Base-by-base conservation (phyloP, 1,139 yeast genomes). In the Meyerozyma elateridarum region DNA sequence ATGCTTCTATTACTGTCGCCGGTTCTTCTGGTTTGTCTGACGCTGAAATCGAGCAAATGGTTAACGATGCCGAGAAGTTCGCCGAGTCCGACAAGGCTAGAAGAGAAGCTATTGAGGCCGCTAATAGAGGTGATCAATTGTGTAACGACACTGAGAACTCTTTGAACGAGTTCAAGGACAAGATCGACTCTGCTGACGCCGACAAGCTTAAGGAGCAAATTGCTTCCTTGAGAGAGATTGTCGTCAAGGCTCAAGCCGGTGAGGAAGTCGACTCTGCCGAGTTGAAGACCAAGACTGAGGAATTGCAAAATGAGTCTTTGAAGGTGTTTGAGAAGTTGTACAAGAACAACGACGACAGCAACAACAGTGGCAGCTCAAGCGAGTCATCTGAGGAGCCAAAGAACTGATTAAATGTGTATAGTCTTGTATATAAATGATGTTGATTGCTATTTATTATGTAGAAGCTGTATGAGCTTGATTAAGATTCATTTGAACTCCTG, bases 11-110 rank as follows among this genome's bases (percentile, higher is more conserved):
- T 73, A 89, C 97, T 42, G 97, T 91, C 62, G 97, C 97, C 46
- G 97, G 96, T 48, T 85, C 96, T 37, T 89, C 97, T 36, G 98
- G 98, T 69, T 76, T 91, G 54, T 83, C 95, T 48, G 97, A 91
- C 56, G 59, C 91, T 46, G 98, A 91, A 73, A 91, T 91, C 56
- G 96, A 89, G 74, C 84, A 85, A 76, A 91, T 91, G 97, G 95
- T 91, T 48, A 82, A 76, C 70, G 98, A 91, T 58, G 98, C 97
- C 53, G 97, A 91, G 74, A 87, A 87, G 74, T 89, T 77, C 77
- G 93, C 93, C 64, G 95, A 88, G 61, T 82, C 89, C 57, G 98
- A 91, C 73, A 85, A 88, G 74, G 89, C 91, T 46, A 85, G 88
- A 70, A 82, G 85, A 64, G 95, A 87, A 71, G 76, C 95, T 39